Percentiles rank a stretch among this genome's conserved stretches.
Evolutionary conservation across 192 early-diverging fungal genomes (phyloP).

Genomic region (Entomortierella chlamydospora): DNA sequence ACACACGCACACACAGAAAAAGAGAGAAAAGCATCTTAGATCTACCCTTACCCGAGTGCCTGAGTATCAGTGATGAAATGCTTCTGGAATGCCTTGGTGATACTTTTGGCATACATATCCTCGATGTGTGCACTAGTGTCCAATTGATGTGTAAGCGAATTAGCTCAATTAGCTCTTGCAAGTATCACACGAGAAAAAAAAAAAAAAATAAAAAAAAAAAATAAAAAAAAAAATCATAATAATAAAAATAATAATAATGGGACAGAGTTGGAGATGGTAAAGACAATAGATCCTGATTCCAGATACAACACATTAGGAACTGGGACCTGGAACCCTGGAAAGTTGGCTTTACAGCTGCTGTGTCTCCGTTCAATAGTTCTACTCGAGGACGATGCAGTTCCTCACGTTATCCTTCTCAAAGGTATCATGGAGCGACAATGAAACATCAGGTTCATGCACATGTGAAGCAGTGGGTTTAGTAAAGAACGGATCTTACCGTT

Average conservation of each 20-base stretch:
- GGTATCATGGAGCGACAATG: no score
- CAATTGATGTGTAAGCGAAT: no score
- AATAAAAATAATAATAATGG: no score
- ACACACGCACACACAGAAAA: no score
- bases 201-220: neutral
- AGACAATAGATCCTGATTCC: no score
- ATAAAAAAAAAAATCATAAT: neutral
- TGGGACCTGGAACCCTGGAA: slow-evolving; percentile 1
- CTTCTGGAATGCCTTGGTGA: slow-evolving; percentile 60
- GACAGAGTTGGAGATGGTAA: no score
- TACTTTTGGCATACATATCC: slow-evolving; percentile 61
- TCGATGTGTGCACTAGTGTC: slow-evolving; percentile 59
- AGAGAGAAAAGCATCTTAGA: neutral
- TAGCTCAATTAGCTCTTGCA: neutral
- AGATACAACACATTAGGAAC: slow-evolving; percentile 4
- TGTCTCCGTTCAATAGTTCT: neutral
- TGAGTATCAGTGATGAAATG: slow-evolving; percentile 56
- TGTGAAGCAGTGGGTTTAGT: neutral
- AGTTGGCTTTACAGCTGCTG: neutral
- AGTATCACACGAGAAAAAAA: neutral
- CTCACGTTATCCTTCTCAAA: no score
- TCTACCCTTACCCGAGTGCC: slow-evolving; percentile 56
- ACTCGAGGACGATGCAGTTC: no score
- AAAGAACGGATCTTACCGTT: slow-evolving; percentile 55
- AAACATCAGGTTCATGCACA: neutral